Evolutionary conservation across 176 grass and related monocot genomes (phyloP).

Genomic region (Raddia guianensis): DNA sequence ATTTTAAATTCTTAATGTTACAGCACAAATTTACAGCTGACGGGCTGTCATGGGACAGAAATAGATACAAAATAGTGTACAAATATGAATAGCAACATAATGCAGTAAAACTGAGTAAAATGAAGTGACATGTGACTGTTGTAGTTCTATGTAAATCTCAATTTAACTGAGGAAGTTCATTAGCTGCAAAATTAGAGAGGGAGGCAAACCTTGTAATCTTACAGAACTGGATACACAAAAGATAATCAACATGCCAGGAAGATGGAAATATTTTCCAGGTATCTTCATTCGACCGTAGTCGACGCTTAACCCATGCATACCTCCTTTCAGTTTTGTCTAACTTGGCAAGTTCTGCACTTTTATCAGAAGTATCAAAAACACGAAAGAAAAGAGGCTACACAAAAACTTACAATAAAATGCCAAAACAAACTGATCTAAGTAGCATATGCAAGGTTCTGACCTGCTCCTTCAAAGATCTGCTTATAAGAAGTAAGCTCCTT

Average conservation of each 20-base stretch:
- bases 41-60: not conserved
- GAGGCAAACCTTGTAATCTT: conserved; percentile 89
- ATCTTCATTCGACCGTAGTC: conserved; percentile 92
- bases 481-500: conserved; percentile 97
- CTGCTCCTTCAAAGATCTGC: conserved; percentile 99
- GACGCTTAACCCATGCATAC: conserved; percentile 98
- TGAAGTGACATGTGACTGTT: conserved; percentile 15
- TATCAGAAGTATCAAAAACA: conserved; percentile 37
- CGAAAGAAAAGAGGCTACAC: not conserved
- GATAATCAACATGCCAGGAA: conserved; percentile 96
- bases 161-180: conserved; percentile 2
- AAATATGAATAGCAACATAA: conserved; percentile 30
- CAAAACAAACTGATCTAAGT: conserved; percentile 12
- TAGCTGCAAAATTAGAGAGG: conserved; percentile 29
- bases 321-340: conserved; percentile 99
- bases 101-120: conserved; percentile 33
- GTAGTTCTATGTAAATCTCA: conserved; percentile 31
- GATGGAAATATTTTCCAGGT: conserved; percentile 99
- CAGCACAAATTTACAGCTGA: not conserved
- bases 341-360: conserved; percentile 81
- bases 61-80: not conserved
- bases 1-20: conserved; percentile 2
- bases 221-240: conserved; percentile 99
- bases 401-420: conserved; percentile 35
- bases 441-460: conserved; percentile 49